Conservation (phyloP, 2,329 filamentous ascomycete genomes). For the Fusarium graminum region DNA sequence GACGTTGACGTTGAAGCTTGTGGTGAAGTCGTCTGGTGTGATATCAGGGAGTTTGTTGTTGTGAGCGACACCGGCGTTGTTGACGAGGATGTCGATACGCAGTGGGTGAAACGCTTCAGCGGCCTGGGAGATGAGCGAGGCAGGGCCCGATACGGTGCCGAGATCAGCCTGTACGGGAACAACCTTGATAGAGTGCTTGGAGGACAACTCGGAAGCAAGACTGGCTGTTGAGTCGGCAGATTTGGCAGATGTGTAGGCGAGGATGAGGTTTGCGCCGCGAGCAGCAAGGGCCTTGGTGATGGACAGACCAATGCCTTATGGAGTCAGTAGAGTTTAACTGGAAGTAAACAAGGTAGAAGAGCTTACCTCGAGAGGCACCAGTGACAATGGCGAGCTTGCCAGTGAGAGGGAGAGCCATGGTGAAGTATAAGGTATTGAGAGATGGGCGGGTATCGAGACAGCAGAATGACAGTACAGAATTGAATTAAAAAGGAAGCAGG, state of each 20-base stretch:
- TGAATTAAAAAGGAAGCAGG: neutral
- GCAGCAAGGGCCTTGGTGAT: constrained; percentile 47
- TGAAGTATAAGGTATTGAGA: neutral
- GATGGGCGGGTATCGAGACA: constrained; percentile 17
- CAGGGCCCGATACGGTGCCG: constrained; percentile 40
- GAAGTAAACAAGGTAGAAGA: constrained; percentile 3
- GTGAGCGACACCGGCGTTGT: constrained; percentile 79
- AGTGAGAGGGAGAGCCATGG: constrained; percentile 65
- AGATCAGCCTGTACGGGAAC: constrained; percentile 72
- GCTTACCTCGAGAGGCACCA: constrained; percentile 79
- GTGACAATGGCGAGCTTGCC: constrained; percentile 85
- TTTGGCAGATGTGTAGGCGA: constrained; percentile 44
- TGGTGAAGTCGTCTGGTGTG: constrained; percentile 73
- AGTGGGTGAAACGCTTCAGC: constrained; percentile 43
- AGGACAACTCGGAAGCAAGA: constrained; percentile 44
- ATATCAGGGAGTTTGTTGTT: constrained; percentile 74
- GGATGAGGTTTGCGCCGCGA: constrained; percentile 47
- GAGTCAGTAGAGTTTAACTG: constrained; percentile 13
- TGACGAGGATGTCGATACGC: constrained; percentile 75
- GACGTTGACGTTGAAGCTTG: constrained; percentile 82
- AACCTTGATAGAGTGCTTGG: constrained; percentile 69
- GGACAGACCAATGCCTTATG: constrained; percentile 43
- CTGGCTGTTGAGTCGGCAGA: constrained; percentile 38
- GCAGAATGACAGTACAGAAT: constrained; percentile 3
- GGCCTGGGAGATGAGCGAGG: constrained; percentile 45